phyloP scores from a whole-genome alignment of 805 yeast genomes.

The Yarrowia divulgata region DNA sequence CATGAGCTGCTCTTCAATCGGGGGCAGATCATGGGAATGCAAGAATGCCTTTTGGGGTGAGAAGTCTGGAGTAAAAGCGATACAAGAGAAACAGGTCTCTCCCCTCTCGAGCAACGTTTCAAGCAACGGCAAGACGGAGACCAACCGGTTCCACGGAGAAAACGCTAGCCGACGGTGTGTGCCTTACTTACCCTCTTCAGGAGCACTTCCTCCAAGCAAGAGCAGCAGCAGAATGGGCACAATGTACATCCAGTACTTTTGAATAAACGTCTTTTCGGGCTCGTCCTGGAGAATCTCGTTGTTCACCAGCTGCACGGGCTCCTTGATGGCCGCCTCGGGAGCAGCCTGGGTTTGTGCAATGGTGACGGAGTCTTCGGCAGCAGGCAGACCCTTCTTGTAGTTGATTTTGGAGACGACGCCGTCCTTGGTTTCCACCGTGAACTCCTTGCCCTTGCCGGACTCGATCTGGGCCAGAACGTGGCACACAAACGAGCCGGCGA shows the following conservation, averaged over 20 bases:
- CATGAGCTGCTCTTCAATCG: background rate
- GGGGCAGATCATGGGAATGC: background rate
- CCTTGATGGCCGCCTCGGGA: slow-evolving; percentile 43
- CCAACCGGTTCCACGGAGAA: too few species aligned
- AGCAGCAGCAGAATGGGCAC: slow-evolving; percentile 45
- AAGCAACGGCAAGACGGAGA: too few species aligned
- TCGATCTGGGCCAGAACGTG: slow-evolving; percentile 32
- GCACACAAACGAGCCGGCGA: slow-evolving; percentile 19
- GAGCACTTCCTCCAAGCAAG: slow-evolving; percentile 44
- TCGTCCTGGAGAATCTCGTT: slow-evolving; percentile 45
- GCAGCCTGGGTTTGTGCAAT: slow-evolving; percentile 40
- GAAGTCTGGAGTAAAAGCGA: too few species aligned
- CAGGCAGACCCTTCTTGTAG: slow-evolving; percentile 11
- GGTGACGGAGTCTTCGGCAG: background rate
- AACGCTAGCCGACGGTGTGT: too few species aligned
- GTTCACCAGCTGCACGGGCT: slow-evolving; percentile 45
- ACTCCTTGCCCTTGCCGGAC: slow-evolving; percentile 1
- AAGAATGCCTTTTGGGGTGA: background rate
- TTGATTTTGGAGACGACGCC: slow-evolving; percentile 10
- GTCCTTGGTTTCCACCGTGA: slow-evolving; percentile 10
- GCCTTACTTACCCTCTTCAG: slow-evolving; percentile 14
- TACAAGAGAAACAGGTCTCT: too few species aligned
- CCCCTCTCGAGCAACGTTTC: too few species aligned
- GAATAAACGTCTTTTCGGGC: slow-evolving; percentile 45
- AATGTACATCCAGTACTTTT: slow-evolving; percentile 48